Base-by-base conservation (phyloP, 345 rosid species). In the Camelina sativa region DNA sequence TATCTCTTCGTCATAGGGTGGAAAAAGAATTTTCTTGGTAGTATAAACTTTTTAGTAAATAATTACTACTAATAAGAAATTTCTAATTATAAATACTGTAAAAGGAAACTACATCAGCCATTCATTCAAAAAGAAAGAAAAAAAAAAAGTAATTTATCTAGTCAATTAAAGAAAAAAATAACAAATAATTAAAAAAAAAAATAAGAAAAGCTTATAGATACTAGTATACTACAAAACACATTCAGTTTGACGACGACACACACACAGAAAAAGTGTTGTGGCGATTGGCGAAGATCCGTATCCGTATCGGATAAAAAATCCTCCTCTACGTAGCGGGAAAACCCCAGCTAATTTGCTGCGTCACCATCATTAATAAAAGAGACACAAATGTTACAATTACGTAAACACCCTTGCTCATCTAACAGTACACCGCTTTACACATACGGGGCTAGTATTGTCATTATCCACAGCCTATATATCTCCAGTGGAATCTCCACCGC, bases 401-500 rank as follows among this genome's bases (percentile, higher is more conserved):
- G 0, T n/a, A 62, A 62, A 53, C 12, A 54, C 79, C 68, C 51
- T 69, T 68, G 1, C 2, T 22, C 22, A 11, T 5, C 10, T 32
- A 3, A n/a, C 8, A 34, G 4, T 16, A 38, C 8, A 38, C 17
- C 34, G 11, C 13, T 3, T 0, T 43, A 38, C 57, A 53, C 1
- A 43, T 3, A 15, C 6, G 23, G 77, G 77, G 79, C 11, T 61
- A 53, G 0, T 53, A 53, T 22, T 13, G 79, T 76, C 69, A 76
- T 62, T 60, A 4, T 7, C 11, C 57, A 40, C 6, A 37, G 6
- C 44, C 54, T 40, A 40, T 63, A 65, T 44, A 55, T 47, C 12
- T 7, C 51, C 38, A 47, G 72, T 47, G 72, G 48, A 13, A 68
- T 68, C 69, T 41, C 79, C 79, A 76, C 74, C 79, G 74, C 74